phyloP scores from a whole-genome alignment of 2,329 filamentous ascomycete species.

The Venturia oleaginea region DNA sequence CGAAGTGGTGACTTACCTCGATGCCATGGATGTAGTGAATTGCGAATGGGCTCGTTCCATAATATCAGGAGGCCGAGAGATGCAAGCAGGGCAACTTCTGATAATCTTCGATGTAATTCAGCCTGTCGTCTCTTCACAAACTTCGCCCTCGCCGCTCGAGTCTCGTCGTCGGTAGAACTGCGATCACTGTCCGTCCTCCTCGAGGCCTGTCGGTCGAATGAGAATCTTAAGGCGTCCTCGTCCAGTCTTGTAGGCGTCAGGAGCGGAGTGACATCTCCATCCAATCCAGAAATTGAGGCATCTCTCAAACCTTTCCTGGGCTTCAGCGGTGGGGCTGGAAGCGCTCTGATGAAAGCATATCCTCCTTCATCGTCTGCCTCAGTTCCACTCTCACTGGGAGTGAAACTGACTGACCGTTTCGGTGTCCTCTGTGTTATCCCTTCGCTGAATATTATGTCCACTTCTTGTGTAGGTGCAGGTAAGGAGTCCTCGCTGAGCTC shows the following conservation, averaged over 20 bases:
- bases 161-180: slow-evolving; percentile 26
- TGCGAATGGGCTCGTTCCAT: slow-evolving; percentile 25
- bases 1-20: slow-evolving; percentile 24
- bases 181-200: slow-evolving; percentile 14
- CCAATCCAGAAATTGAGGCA: slow-evolving; percentile 23
- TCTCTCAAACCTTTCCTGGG: slow-evolving; percentile 66
- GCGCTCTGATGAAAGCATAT: slow-evolving; percentile 59
- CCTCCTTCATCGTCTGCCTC: slow-evolving; percentile 86
- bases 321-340: slow-evolving; percentile 68
- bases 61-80: slow-evolving; percentile 41
- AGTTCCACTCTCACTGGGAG: slow-evolving; percentile 77
- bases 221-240: slow-evolving; percentile 33
- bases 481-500: background rate
- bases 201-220: background rate
- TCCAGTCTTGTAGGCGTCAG: slow-evolving; percentile 40
- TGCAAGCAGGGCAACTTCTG: slow-evolving; percentile 47
- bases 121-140: slow-evolving; percentile 80
- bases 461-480: background rate
- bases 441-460: background rate
- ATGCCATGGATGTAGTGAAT: slow-evolving; percentile 29
- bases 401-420: background rate
- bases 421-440: background rate
- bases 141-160: slow-evolving; percentile 46
- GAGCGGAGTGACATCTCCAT: slow-evolving; percentile 30
- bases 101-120: slow-evolving; percentile 65